A percentile compares a stretch with the other conserved stretches of the same genome.
Conservation (phyloP, 257 asterid species). For the Sherardia arvensis region DNA sequence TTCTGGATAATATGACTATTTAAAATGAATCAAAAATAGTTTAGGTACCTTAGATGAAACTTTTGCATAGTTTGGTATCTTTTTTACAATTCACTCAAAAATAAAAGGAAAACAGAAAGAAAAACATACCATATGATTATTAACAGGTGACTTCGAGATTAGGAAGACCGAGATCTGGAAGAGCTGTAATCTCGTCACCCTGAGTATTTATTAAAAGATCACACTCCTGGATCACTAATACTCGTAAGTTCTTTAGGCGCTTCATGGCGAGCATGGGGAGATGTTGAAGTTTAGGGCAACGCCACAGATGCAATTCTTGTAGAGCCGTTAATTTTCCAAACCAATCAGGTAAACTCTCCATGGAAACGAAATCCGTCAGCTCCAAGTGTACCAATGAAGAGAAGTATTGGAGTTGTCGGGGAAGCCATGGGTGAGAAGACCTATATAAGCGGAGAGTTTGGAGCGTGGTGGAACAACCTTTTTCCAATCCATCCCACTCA, state of each 20-base stretch:
- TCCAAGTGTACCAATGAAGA: background rate
- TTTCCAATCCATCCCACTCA: background rate
- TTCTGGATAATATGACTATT: too few species aligned
- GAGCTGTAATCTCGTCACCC: background rate
- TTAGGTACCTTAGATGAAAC: too few species aligned
- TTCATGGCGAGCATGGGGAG: constrained; percentile 14
- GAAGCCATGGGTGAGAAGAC: background rate
- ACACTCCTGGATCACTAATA: background rate
- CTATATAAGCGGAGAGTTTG: fast-evolving
- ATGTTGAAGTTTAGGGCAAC: background rate
- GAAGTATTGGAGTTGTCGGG: constrained; percentile 11
- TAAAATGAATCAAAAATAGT: too few species aligned
- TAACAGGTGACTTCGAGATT: background rate
- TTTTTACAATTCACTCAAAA: too few species aligned
- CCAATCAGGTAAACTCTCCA: constrained; percentile 21
- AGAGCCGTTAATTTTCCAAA: constrained; percentile 15
- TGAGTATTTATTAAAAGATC: background rate
- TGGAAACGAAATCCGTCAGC: background rate
- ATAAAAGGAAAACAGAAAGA: too few species aligned
- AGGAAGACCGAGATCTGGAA: too few species aligned
- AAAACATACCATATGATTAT: too few species aligned
- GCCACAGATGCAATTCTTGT: fast-evolving
- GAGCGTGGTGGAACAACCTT: constrained; percentile 4
- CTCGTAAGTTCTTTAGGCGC: background rate
- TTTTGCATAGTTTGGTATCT: too few species aligned